Evolutionary conservation across 2,329 filamentous ascomycete species (phyloP).

Genomic region (Venturia pyrina): DNA sequence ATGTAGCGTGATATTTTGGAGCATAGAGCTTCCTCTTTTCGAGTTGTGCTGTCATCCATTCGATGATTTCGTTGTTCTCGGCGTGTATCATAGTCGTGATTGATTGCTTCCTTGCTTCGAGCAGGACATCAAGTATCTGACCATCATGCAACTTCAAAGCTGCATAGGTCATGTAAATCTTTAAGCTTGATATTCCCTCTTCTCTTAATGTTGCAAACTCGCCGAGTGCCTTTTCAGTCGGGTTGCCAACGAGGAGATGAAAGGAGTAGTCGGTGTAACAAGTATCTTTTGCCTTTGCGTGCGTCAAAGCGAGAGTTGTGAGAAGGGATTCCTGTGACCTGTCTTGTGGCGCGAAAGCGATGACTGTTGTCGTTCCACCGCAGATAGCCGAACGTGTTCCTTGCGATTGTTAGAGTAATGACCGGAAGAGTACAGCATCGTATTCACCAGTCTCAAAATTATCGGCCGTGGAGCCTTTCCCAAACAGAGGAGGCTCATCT

Average conservation of each 20-base stretch:
- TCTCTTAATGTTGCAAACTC: slow-evolving; percentile 27
- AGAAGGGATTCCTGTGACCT: slow-evolving; percentile 36
- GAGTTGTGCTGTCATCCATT: slow-evolving; percentile 44
- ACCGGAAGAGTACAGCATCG: not conserved
- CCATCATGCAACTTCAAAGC: slow-evolving; percentile 30
- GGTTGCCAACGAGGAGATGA: slow-evolving; percentile 30
- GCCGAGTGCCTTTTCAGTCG: slow-evolving; percentile 23
- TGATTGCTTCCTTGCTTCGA: slow-evolving; percentile 33
- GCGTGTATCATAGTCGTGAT: slow-evolving; percentile 43
- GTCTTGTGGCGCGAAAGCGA: slow-evolving; percentile 38
- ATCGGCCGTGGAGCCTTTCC: slow-evolving; percentile 30
- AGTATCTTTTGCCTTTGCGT: slow-evolving; percentile 31
- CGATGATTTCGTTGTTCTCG: slow-evolving; percentile 40
- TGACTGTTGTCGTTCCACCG: slow-evolving; percentile 40
- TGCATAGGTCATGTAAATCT: slow-evolving; percentile 36
- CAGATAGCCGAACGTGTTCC: slow-evolving; percentile 37
- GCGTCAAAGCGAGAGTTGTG: slow-evolving; percentile 32
- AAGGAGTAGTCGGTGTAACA: slow-evolving; percentile 41
- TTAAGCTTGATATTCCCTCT: slow-evolving; percentile 29
- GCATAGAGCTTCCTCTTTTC: slow-evolving; percentile 38
- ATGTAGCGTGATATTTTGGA: slow-evolving; percentile 42
- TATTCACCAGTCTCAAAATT: slow-evolving; percentile 27
- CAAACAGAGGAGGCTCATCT: slow-evolving; percentile 35
- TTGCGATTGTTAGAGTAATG: not conserved
- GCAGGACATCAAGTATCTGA: slow-evolving; percentile 42